These are phyloP conservation scores for Cutaneotrichosporon dermatis DNA, from an alignment of 1,284 basidiomycete genomes.

Conservation along the genomic window DNA sequence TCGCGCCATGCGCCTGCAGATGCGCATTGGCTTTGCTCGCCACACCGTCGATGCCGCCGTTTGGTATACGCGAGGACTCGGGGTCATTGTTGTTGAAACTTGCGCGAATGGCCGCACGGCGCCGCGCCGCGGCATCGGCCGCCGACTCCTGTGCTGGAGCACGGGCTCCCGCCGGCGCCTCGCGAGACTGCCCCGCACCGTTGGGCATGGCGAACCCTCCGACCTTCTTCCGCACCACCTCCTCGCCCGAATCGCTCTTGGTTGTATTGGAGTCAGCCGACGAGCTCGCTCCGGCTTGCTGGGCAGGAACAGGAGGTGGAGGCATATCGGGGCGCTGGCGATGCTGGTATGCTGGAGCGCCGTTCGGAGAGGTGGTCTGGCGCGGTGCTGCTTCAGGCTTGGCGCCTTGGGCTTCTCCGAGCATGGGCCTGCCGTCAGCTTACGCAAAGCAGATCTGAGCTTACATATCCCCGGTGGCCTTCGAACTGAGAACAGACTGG, in stretches of 20 bases:
- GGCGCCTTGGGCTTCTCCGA: not conserved
- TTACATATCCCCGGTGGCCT: slow-evolving; percentile 12
- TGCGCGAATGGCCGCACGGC: not conserved
- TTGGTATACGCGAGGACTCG: slow-evolving; percentile 26
- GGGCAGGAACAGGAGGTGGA: not conserved
- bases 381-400: not conserved
- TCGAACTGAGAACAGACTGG: slow-evolving; percentile 8
- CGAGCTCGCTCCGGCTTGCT: not conserved
- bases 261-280: not conserved
- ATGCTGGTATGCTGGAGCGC: slow-evolving; percentile 32
- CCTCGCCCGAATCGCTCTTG: not conserved
- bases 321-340: slow-evolving; percentile 37
- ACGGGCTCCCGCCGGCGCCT: not conserved
- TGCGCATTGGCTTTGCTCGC: slow-evolving; percentile 25
- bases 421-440: slow-evolving; percentile 12
- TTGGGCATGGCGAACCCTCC: slow-evolving; percentile 9
- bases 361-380: not conserved
- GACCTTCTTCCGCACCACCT: not conserved
- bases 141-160: not conserved
- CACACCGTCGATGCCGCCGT: slow-evolving; percentile 30
- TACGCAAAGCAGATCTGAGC: not conserved
- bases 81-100: not conserved
- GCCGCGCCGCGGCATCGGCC: not conserved
- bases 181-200: not conserved
- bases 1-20: slow-evolving; percentile 4